phyloP scores from a whole-genome alignment of 306 rosid species.

The Echinosophora koreensis region DNA sequence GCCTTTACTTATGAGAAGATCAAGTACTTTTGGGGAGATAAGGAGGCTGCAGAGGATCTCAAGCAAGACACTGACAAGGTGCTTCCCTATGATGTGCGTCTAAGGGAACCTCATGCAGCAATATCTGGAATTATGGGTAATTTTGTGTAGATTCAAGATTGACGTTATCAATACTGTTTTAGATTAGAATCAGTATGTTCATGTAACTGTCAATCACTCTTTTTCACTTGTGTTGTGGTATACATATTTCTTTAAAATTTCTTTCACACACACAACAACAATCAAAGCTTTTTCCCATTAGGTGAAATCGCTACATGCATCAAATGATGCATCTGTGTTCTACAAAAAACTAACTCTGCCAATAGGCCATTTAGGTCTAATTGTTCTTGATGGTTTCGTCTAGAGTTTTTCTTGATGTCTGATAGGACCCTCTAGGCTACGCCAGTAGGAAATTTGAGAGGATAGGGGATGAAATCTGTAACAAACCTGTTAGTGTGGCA shows the following conservation, averaged over 20 bases:
- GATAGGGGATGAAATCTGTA: neutral
- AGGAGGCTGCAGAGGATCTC: slow-evolving; percentile 44
- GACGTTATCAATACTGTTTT: slow-evolving; percentile 22
- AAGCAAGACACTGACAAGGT: slow-evolving; percentile 39
- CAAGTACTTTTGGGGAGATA: slow-evolving; percentile 72
- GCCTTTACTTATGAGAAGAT: slow-evolving; percentile 72
- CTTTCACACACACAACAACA: no score
- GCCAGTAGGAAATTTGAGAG: neutral
- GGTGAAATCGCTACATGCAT: no score
- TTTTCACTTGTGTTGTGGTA: neutral
- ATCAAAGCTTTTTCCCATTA: no score
- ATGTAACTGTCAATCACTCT: neutral
- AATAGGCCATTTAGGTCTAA: no score
- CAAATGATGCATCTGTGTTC: no score
- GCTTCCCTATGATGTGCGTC: slow-evolving; percentile 69
- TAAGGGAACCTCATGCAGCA: slow-evolving; percentile 78
- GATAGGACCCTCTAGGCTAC: no score
- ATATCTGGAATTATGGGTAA: slow-evolving; percentile 83
- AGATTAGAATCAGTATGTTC: slow-evolving; percentile 21
- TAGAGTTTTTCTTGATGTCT: no score
- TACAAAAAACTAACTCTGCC: no score
- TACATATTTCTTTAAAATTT: neutral
- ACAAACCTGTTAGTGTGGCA: neutral
- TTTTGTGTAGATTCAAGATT: slow-evolving; percentile 30
- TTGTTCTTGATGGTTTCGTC: no score